Percentiles rank a stretch among this genome's conserved stretches.
Evolutionary conservation across 2,329 filamentous ascomycete genomes (phyloP).

Genomic region (Sporothrix schenckii): DNA sequence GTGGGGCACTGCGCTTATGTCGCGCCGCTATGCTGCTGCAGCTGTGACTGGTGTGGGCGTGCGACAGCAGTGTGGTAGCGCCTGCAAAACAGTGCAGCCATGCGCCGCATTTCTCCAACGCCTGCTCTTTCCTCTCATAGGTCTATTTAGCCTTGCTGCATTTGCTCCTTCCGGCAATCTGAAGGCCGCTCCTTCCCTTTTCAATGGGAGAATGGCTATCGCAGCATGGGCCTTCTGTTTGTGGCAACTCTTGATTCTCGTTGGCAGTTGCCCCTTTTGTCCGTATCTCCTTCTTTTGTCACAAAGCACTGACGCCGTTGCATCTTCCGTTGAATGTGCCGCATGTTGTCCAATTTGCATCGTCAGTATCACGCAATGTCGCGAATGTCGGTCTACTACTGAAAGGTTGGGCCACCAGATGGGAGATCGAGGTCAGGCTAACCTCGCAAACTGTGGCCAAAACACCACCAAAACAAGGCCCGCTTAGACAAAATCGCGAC

Average conservation of each 20-base stretch:
- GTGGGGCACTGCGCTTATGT: not conserved
- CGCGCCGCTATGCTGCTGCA: not conserved
- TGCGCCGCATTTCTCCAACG: not conserved
- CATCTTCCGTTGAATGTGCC: not conserved
- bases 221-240: not conserved
- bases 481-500: slow-evolving; percentile 14
- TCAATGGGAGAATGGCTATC: not conserved
- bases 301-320: not conserved
- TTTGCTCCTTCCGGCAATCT: slow-evolving; percentile 16
- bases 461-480: slow-evolving; percentile 9
- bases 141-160: not conserved
- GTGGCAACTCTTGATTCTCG: slow-evolving; percentile 25
- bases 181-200: slow-evolving; percentile 4
- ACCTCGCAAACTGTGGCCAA: not conserved
- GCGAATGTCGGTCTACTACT: not conserved
- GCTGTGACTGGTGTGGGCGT: no score
- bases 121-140: not conserved
- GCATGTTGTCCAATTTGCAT: not conserved
- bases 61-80: not conserved
- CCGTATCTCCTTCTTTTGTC: slow-evolving; percentile 3
- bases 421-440: not conserved
- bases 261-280: slow-evolving; percentile 22
- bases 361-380: slow-evolving; percentile 20
- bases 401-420: not conserved
- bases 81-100: not conserved